Conservation (phyloP, 768 basidiomycete species). For the Candolleomyces efflorescens region DNA sequence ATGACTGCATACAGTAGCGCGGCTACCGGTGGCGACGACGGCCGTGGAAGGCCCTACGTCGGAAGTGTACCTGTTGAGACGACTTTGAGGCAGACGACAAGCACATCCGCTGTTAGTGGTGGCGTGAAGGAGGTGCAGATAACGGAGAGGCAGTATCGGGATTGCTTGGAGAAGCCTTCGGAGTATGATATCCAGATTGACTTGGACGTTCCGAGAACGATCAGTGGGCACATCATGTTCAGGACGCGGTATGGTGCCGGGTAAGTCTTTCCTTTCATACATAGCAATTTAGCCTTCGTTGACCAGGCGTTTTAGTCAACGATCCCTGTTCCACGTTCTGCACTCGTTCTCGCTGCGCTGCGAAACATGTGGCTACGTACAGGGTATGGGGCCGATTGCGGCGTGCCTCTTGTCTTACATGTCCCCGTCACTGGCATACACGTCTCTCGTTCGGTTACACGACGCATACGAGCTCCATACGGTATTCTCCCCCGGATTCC, state of each 20-base stretch:
- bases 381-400: conserved; percentile 98
- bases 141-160: conserved; percentile 50
- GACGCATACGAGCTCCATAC: conserved; percentile 83
- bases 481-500: conserved; percentile 92
- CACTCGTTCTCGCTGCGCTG: conserved; percentile 91
- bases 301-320: conserved; percentile 54
- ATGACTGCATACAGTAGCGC: conserved; percentile 43
- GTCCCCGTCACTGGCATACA: conserved; percentile 84
- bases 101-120: conserved; percentile 27
- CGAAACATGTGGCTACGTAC: conserved; percentile 87
- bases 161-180: conserved; percentile 74
- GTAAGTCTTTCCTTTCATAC: conserved; percentile 41
- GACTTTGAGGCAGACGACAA: conserved; percentile 1
- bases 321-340: conserved; percentile 90
- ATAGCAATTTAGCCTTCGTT: not conserved
- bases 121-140: conserved; percentile 40
- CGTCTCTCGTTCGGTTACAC: conserved; percentile 82
- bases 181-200: conserved; percentile 96
- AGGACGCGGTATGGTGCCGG: conserved; percentile 94
- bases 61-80: conserved; percentile 1
- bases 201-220: conserved; percentile 94
- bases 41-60: not conserved
- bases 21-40: not conserved
- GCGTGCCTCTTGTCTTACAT: conserved; percentile 93
- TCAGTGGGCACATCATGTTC: conserved; percentile 92